Evolutionary conservation across 495 filamentous ascomycete species (phyloP).

Genomic region (Penicillium taxi): DNA sequence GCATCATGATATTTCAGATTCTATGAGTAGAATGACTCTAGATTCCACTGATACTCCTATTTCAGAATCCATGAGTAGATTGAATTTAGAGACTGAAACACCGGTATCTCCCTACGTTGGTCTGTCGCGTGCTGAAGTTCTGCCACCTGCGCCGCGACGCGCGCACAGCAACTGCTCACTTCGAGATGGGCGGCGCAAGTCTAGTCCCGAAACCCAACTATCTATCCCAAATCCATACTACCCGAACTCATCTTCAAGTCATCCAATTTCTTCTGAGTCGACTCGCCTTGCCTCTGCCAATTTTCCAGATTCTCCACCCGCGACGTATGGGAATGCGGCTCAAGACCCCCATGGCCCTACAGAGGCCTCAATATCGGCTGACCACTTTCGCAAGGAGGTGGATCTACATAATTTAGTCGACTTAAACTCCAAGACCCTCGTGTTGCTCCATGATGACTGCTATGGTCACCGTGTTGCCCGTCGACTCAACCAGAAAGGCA

Average conservation of each 20-base stretch:
- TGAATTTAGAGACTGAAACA: too few species aligned
- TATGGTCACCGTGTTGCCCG: constrained; percentile 87
- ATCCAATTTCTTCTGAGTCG: too few species aligned
- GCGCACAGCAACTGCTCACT: constrained; percentile 44
- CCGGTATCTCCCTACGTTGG: constrained; percentile 26
- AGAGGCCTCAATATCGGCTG: constrained; percentile 58
- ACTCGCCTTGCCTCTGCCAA: constrained; percentile 43
- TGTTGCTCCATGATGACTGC: constrained; percentile 84
- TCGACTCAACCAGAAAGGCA: constrained; percentile 52
- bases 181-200: constrained; percentile 39
- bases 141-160: constrained; percentile 35
- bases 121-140: constrained; percentile 17
- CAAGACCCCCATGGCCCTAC: constrained; percentile 40
- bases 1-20: constrained; percentile 25
- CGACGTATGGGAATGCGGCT: constrained; percentile 17
- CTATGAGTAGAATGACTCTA: constrained; percentile 42
- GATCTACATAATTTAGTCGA: constrained; percentile 49
- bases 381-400: constrained; percentile 63
- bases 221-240: constrained; percentile 17
- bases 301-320: constrained; percentile 31
- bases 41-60: constrained; percentile 35
- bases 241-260: constrained; percentile 26
- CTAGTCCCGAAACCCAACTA: constrained; percentile 22
- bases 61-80: too few species aligned
- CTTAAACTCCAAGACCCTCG: constrained; percentile 56